phyloP scores from a whole-genome alignment of 2,329 filamentous ascomycete species.

The Coniella vitis region DNA sequence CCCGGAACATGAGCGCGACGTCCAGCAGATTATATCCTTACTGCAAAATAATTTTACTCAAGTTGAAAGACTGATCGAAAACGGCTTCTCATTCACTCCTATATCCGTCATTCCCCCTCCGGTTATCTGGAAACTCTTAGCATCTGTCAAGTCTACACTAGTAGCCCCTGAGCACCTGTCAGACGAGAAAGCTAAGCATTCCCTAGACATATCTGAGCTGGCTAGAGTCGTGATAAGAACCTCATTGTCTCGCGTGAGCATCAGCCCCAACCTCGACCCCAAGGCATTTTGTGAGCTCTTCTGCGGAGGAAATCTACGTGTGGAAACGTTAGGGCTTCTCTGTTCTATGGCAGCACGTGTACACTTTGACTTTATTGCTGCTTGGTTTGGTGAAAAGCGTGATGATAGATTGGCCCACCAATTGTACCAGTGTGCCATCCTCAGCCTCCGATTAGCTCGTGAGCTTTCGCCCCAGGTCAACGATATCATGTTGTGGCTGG shows the following conservation, averaged over 20 bases:
- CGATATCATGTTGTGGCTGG: conserved; percentile 1
- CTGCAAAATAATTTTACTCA: not conserved
- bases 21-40: not conserved
- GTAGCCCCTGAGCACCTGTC: not conserved
- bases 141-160: not conserved
- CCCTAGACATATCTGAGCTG: not conserved
- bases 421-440: not conserved
- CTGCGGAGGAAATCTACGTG: not conserved
- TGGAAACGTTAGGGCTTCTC: not conserved
- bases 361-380: not conserved
- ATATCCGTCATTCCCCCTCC: not conserved
- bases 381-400: not conserved
- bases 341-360: not conserved
- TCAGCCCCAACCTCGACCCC: not conserved
- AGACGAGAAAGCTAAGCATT: too few relatives aligned
- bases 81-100: not conserved
- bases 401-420: not conserved
- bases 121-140: not conserved
- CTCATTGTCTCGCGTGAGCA: not conserved
- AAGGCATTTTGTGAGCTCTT: not conserved
- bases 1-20: not conserved
- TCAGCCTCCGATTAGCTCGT: not conserved
- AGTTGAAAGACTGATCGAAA: not conserved
- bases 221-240: not conserved
- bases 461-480: not conserved